These are phyloP conservation scores for Parathielavia appendiculata DNA, from an alignment of 495 filamentous ascomycete genomes.

Conservation along the genomic window DNA sequence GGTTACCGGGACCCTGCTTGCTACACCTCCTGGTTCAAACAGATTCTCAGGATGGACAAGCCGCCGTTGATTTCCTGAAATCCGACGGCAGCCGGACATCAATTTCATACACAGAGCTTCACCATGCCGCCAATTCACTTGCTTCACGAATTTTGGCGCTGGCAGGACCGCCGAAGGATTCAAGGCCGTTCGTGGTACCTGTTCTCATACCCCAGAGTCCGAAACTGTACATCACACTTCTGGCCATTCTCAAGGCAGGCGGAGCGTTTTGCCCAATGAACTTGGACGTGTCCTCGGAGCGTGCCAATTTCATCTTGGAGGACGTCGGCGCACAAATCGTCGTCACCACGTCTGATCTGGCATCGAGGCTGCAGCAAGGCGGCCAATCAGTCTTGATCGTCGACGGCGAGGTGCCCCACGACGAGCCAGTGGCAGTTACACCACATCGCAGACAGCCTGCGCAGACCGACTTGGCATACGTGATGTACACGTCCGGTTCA, in stretches of 20 bases:
- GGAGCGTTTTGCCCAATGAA: slow-evolving; percentile 75
- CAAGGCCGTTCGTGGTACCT: slow-evolving; percentile 53
- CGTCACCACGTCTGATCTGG: slow-evolving; percentile 43
- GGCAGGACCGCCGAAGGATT: not conserved
- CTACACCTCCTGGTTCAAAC: slow-evolving; percentile 57
- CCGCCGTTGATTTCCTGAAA: slow-evolving; percentile 53
- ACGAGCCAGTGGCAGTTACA: not conserved
- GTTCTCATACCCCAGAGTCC: slow-evolving; percentile 65
- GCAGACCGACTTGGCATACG: slow-evolving; percentile 61
- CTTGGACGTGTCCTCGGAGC: slow-evolving; percentile 63
- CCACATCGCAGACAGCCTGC: slow-evolving; percentile 14
- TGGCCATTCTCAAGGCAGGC: slow-evolving; percentile 71
- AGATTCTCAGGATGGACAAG: not conserved
- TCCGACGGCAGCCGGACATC: slow-evolving; percentile 38
- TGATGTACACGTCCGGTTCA: slow-evolving; percentile 88
- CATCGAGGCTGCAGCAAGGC: slow-evolving; percentile 26
- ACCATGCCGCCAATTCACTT: slow-evolving; percentile 49
- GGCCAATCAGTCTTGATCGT: slow-evolving; percentile 26
- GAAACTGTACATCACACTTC: slow-evolving; percentile 62
- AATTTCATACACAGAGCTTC: slow-evolving; percentile 57
- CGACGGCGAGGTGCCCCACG: slow-evolving; percentile 9
- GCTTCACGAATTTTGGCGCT: slow-evolving; percentile 45
- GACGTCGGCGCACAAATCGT: slow-evolving; percentile 60
- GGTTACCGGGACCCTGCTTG: slow-evolving; percentile 53
- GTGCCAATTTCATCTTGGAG: slow-evolving; percentile 64